Conservation (phyloP, 108 stramenopile species). For the Craspedostauros australis region DNA sequence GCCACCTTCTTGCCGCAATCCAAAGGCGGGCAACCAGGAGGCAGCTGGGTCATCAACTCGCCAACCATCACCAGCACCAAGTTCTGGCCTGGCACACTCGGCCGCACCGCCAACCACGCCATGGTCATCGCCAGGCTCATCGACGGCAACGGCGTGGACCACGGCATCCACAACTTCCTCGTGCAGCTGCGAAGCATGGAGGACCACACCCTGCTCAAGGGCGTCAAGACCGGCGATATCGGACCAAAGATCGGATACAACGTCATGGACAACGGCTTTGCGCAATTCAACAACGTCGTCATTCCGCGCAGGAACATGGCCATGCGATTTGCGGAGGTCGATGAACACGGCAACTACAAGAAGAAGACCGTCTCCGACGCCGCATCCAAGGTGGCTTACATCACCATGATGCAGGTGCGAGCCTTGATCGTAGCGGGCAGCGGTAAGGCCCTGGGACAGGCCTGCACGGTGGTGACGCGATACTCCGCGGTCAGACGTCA, state of each 20-base stretch:
- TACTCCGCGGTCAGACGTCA: slow-evolving; percentile 92
- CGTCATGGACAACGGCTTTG: slow-evolving; percentile 96
- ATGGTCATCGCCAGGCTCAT: slow-evolving; percentile 96
- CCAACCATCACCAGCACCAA: slow-evolving; percentile 87
- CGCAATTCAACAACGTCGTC: slow-evolving; percentile 68
- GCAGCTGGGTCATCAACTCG: slow-evolving; percentile 78
- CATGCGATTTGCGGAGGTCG: slow-evolving; percentile 79
- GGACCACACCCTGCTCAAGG: slow-evolving; percentile 71
- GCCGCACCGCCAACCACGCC: slow-evolving; percentile 91
- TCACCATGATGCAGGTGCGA: slow-evolving; percentile 97
- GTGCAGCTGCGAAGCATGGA: slow-evolving; percentile 85
- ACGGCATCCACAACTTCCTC: slow-evolving; percentile 93
- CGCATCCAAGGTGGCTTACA: slow-evolving; percentile 81
- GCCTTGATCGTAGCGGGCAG: slow-evolving; percentile 74
- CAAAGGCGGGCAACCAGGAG: slow-evolving; percentile 53
- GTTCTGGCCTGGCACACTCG: slow-evolving; percentile 95
- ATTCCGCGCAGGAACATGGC: slow-evolving; percentile 94
- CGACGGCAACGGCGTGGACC: slow-evolving; percentile 70
- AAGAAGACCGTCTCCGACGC: slow-evolving; percentile 65
- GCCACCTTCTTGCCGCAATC: slow-evolving; percentile 81
- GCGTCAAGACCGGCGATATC: slow-evolving; percentile 91
- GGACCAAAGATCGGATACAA: slow-evolving; percentile 97
- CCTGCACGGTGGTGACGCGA: slow-evolving; percentile 82
- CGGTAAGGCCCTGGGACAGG: slow-evolving; percentile 63
- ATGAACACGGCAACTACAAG: slow-evolving; percentile 57